phyloP scores from a whole-genome alignment of 257 asterid genomes.

The Nicotiana noctiflora region DNA sequence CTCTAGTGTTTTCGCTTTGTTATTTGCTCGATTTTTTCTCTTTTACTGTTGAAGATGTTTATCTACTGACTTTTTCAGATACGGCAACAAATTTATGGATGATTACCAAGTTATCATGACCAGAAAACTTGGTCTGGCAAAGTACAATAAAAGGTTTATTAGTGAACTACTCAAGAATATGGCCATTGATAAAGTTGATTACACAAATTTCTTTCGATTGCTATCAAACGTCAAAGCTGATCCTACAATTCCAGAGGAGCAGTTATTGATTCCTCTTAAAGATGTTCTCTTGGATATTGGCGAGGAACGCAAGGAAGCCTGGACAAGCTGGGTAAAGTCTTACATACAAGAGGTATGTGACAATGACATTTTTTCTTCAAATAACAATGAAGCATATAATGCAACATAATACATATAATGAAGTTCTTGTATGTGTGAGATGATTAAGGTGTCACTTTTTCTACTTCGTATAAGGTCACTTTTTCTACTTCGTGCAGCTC shows the following conservation, averaged over 20 bases:
- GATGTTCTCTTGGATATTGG: conserved; percentile 85
- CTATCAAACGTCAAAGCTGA: conserved; percentile 85
- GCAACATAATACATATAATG: no score
- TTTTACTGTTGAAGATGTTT: background rate
- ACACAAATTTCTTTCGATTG: conserved; percentile 90
- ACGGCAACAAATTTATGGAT: conserved; percentile 90
- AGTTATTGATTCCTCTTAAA: conserved; percentile 69
- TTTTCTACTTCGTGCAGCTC: conserved; percentile 35
- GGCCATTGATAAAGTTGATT: conserved; percentile 97
- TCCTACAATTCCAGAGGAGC: conserved; percentile 48
- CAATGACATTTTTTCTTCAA: background rate
- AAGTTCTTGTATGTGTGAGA: background rate
- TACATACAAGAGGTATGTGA: conserved; percentile 69
- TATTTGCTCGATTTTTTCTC: background rate
- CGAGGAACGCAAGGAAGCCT: conserved; percentile 86
- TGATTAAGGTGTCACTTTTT: background rate
- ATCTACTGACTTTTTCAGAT: conserved; percentile 29
- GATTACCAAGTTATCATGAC: conserved; percentile 93
- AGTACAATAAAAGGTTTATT: conserved; percentile 81
- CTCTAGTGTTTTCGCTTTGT: background rate
- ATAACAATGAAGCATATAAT: background rate
- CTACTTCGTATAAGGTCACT: no score
- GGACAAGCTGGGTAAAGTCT: conserved; percentile 81
- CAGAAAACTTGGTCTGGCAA: conserved; percentile 73
- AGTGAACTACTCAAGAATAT: conserved; percentile 86